Base-by-base conservation (phyloP, 1,284 basidiomycete species). In the Irpex sp. region DNA sequence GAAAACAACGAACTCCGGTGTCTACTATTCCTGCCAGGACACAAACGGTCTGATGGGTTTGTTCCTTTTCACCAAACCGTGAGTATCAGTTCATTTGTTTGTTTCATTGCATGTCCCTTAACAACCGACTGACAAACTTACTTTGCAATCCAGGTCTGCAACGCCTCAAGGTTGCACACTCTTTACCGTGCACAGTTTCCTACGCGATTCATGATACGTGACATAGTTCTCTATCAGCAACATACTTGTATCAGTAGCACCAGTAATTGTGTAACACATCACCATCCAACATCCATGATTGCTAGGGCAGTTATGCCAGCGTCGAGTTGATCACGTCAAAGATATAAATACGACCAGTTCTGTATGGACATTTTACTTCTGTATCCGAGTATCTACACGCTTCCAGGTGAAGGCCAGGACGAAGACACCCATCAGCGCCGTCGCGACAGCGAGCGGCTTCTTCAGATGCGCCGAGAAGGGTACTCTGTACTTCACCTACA, bases 401-500 rank as follows among this genome's bases (percentile, higher is more conserved):
- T 85, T 80, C 64, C 79, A 81, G 54, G 81, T 75, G 61, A 88
- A 73, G 5, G 81, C 83, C 63, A 91, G 73, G 28, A 78, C 71
- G 72, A 93, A 93, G 49, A 92, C 64, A 56, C 78, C 78, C 60
- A 90, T 75, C 72, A 90, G 84, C 7, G 85, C 88, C 39, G 78
- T 79, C 21, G 87, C 84, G 42, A 93, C 89, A 7, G 85, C 84
- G 36, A 93, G 60, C 0, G 93, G 91, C 75, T 98, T 98, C 73
- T 88, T 89, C 60, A 96, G 73, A 71, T 93, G 88, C 21, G 91
- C 88, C 35, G 81, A 78, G 61, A 88, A 71, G 5, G 91, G 84
- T 52, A 95, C 88, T 66, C 82, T 86, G 81, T 98, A 98, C 47
- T 88, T 86, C 61, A 96, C 88, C 94, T 96, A 65, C 7, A 59